Conservation (phyloP, 495 filamentous ascomycete species). For the Penicillium coprophilum region DNA sequence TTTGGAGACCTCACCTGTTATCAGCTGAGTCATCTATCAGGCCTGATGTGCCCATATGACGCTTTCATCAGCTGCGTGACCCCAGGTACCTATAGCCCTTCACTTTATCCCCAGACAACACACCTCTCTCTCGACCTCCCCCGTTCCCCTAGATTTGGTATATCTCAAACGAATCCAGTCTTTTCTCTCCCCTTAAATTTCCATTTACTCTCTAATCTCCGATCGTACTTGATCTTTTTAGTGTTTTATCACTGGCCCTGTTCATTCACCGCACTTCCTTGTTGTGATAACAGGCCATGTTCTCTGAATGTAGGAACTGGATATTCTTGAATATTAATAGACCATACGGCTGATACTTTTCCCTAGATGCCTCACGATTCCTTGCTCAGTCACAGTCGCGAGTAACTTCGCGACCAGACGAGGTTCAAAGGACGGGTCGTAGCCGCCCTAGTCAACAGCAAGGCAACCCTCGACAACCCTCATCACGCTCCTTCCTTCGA, state of each 20-base stretch:
- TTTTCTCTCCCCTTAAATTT: conserved; percentile 1
- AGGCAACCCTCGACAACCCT: conserved; percentile 46
- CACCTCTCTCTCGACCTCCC: not conserved
- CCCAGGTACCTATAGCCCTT: conserved; percentile 2
- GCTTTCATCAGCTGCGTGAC: conserved; percentile 33
- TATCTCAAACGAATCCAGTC: conserved; percentile 6
- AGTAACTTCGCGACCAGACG: conserved; percentile 65
- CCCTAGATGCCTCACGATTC: conserved; percentile 90
- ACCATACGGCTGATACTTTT: not conserved
- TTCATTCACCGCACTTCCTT: conserved; percentile 20
- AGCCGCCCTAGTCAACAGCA: conserved; percentile 45
- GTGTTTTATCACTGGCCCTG: conserved; percentile 16
- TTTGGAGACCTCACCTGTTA: conserved; percentile 12
- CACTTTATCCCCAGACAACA: conserved; percentile 7
- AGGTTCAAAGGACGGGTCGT: conserved; percentile 49
- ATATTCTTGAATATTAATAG: not conserved
- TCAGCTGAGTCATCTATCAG: conserved; percentile 47
- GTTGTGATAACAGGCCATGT: conserved; percentile 60
- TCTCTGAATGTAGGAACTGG: conserved; percentile 84
- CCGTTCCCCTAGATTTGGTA: conserved; percentile 2
- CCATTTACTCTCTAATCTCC: not conserved
- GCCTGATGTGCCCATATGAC: conserved; percentile 45
- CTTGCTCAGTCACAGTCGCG: conserved; percentile 96
- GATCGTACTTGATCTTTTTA: conserved; percentile 3
- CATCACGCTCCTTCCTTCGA: conserved; percentile 49